These are phyloP conservation scores for Basipetospora chlamydospora DNA, from an alignment of 2,329 filamentous ascomycete genomes.

Conservation along the genomic window DNA sequence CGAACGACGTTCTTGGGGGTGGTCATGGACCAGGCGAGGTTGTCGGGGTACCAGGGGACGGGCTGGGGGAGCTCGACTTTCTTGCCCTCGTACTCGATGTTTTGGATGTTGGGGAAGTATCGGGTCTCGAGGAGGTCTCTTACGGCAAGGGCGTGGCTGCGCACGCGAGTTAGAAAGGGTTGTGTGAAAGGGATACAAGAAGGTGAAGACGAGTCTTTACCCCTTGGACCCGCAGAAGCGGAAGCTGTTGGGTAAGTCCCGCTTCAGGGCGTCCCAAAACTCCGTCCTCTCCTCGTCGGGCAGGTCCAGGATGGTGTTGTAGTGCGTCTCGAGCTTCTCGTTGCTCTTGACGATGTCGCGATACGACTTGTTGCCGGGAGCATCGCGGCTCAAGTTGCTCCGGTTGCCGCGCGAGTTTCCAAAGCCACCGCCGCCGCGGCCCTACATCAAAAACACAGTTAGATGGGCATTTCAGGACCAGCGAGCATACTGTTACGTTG, in stretches of 20 bases:
- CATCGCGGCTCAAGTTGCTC: slow-evolving; percentile 4
- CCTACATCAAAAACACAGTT: neutral
- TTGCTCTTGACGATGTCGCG: slow-evolving; percentile 56
- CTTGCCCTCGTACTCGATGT: slow-evolving; percentile 71
- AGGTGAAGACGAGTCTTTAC: slow-evolving; percentile 25
- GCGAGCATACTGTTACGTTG: too few relatives aligned
- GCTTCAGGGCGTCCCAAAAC: slow-evolving; percentile 74
- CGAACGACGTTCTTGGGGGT: slow-evolving; percentile 93
- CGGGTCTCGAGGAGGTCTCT: slow-evolving; percentile 75
- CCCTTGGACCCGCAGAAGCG: slow-evolving; percentile 92
- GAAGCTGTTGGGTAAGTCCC: slow-evolving; percentile 92
- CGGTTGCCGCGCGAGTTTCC: neutral
- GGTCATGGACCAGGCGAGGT: slow-evolving; percentile 94
- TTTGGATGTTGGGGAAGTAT: slow-evolving; percentile 81
- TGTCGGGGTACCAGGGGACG: slow-evolving; percentile 86
- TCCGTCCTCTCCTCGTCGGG: slow-evolving; percentile 61
- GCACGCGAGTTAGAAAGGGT: neutral
- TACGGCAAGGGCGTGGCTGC: slow-evolving; percentile 81
- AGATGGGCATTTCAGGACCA: neutral
- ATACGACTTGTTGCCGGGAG: slow-evolving; percentile 1
- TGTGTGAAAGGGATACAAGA: neutral
- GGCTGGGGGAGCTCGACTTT: slow-evolving; percentile 68
- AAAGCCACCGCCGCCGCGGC: slow-evolving; percentile 1
- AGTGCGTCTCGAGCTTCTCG: slow-evolving; percentile 73
- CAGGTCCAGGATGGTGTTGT: slow-evolving; percentile 63